Conservation (phyloP, 176 grass and related monocot species). For the Rhynchospora tenuis region DNA sequence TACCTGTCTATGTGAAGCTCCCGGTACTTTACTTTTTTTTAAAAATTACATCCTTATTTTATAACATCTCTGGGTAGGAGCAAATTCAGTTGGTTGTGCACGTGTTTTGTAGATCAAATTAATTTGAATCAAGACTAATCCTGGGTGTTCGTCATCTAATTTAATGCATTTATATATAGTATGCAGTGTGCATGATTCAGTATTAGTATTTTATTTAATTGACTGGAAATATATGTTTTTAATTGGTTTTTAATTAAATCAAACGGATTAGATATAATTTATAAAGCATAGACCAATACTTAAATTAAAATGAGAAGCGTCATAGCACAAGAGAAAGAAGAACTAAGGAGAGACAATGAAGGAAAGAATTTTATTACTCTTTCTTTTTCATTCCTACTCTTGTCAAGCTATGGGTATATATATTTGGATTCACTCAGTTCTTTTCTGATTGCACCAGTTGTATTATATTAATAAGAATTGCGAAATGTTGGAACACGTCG, state of each 20-base stretch:
- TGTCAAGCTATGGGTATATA: not conserved
- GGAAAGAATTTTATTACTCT: not conserved
- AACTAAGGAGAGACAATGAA: no score
- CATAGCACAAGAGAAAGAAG: no score
- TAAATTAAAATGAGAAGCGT: no score
- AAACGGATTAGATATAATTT: no score
- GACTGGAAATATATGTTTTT: no score
- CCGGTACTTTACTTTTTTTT: conserved; percentile 37
- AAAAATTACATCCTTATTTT: not conserved
- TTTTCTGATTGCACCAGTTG: conserved; percentile 26
- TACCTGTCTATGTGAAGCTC: conserved; percentile 83
- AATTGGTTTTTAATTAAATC: no score
- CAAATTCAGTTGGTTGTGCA: not conserved
- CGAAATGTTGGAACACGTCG: conserved; percentile 44
- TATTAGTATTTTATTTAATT: no score
- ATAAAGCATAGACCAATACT: no score
- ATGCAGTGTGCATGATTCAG: no score
- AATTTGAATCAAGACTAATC: not conserved
- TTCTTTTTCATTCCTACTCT: not conserved
- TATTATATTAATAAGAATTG: conserved; percentile 43
- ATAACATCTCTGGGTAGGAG: not conserved
- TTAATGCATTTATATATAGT: no score
- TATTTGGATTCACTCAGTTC: not conserved
- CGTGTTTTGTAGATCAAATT: not conserved
- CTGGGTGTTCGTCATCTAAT: not conserved